Evolutionary conservation across 805 yeast genomes (phyloP).

Genomic region (Naumovozyma dairenensis): DNA sequence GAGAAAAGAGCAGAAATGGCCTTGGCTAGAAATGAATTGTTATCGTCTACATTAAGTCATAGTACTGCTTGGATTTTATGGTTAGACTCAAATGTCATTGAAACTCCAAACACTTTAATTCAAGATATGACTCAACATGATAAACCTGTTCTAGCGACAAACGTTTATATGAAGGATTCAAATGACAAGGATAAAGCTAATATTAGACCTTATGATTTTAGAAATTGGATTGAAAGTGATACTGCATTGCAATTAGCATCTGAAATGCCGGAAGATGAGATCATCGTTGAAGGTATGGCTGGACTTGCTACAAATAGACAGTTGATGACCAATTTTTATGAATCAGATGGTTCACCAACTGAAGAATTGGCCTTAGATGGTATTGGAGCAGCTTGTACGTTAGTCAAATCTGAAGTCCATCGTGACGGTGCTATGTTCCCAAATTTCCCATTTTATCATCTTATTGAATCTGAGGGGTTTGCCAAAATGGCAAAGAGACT

Average conservation of each 20-base stretch:
- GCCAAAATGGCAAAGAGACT: slow-evolving; percentile 88
- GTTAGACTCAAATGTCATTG: slow-evolving; percentile 85
- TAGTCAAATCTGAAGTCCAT: slow-evolving; percentile 91
- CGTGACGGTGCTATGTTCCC: slow-evolving; percentile 99
- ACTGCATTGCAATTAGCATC: slow-evolving; percentile 64
- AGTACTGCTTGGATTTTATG: slow-evolving; percentile 88
- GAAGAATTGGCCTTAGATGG: slow-evolving; percentile 80
- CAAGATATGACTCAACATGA: slow-evolving; percentile 76
- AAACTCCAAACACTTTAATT: slow-evolving; percentile 70
- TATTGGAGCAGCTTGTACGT: slow-evolving; percentile 88
- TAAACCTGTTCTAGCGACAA: slow-evolving; percentile 78
- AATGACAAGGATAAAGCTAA: slow-evolving; percentile 47
- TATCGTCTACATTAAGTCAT: slow-evolving; percentile 76
- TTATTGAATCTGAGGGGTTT: slow-evolving; percentile 93
- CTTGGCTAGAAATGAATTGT: slow-evolving; percentile 74
- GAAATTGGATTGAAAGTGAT: slow-evolving; percentile 81
- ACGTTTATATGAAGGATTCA: slow-evolving; percentile 81
- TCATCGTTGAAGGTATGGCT: slow-evolving; percentile 80
- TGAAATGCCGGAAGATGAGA: slow-evolving; percentile 66
- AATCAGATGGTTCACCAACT: slow-evolving; percentile 46
- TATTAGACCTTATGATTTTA: slow-evolving; percentile 80
- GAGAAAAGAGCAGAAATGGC: slow-evolving; percentile 80
- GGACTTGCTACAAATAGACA: slow-evolving; percentile 86
- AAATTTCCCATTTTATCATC: slow-evolving; percentile 86
- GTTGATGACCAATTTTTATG: slow-evolving; percentile 76